phyloP scores from a whole-genome alignment of 2,329 filamentous ascomycete species.

The Allantophomopsis cytisporea region DNA sequence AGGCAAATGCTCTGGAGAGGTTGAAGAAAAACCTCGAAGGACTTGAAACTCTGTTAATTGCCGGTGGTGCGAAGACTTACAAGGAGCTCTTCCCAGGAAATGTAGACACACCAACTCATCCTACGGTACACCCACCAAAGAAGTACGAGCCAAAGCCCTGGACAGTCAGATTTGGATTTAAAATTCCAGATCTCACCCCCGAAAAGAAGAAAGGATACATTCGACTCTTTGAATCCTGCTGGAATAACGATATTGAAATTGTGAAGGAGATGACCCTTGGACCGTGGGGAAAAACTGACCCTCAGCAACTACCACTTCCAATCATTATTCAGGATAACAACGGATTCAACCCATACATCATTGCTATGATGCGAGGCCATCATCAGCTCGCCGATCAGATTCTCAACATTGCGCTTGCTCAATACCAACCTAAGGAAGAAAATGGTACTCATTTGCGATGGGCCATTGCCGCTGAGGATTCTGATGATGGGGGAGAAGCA shows the following conservation, averaged over 20 bases:
- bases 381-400: slow-evolving; percentile 48
- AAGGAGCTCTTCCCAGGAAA: slow-evolving; percentile 44
- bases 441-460: slow-evolving; percentile 3
- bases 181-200: slow-evolving; percentile 30
- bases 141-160: slow-evolving; percentile 5
- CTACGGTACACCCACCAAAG: background rate
- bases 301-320: slow-evolving; percentile 42
- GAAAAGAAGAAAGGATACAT: slow-evolving; percentile 44
- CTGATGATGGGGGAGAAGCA: slow-evolving; percentile 17
- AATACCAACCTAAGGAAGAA: slow-evolving; percentile 33
- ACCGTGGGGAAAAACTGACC: slow-evolving; percentile 34
- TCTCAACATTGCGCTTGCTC: slow-evolving; percentile 55
- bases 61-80: slow-evolving; percentile 53
- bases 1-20: slow-evolving; percentile 37
- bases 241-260: slow-evolving; percentile 50
- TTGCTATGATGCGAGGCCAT: slow-evolving; percentile 56
- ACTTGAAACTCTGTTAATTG: slow-evolving; percentile 38
- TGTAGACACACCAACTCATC: slow-evolving; percentile 10
- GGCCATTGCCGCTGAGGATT: slow-evolving; percentile 17
- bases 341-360: slow-evolving; percentile 40
- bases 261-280: slow-evolving; percentile 52
- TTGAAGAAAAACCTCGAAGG: slow-evolving; percentile 36
- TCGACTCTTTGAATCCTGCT: slow-evolving; percentile 60
- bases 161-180: slow-evolving; percentile 8
- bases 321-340: slow-evolving; percentile 42